Evolutionary conservation across 345 rosid species (phyloP).

Genomic region (Linum usitatissimum): DNA sequence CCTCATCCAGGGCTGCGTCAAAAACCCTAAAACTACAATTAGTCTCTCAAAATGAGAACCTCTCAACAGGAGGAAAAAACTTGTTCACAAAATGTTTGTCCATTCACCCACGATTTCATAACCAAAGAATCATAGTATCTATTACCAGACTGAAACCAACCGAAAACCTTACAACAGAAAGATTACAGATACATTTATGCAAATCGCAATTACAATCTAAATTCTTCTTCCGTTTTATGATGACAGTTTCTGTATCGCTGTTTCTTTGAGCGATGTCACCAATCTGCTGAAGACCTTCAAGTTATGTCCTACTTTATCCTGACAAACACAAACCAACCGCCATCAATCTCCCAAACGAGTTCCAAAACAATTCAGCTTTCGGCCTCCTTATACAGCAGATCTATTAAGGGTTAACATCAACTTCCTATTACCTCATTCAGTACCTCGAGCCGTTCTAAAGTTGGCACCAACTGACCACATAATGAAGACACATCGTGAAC

Average conservation of each 20-base stretch:
- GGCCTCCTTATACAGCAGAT: background rate
- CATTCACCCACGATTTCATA: background rate
- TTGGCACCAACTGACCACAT: conserved; percentile 52
- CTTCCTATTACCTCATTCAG: conserved; percentile 56
- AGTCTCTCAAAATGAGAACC: too few relatives aligned
- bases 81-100: too few relatives aligned
- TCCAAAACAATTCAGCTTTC: background rate
- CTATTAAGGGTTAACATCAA: conserved; percentile 1
- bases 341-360: background rate
- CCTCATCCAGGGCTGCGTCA: too few relatives aligned
- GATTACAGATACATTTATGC: background rate
- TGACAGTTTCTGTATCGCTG: conserved; percentile 43
- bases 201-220: background rate
- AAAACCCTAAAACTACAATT: too few relatives aligned
- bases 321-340: conserved; percentile 10
- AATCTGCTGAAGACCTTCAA: conserved; percentile 72
- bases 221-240: conserved; percentile 5
- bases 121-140: background rate
- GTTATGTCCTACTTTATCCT: conserved; percentile 71
- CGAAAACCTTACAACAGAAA: background rate
- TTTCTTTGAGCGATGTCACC: conserved; percentile 67
- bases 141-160: background rate
- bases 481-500: conserved; percentile 37
- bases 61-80: too few relatives aligned
- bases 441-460: conserved; percentile 67